These are phyloP conservation scores for Arachnomyces sp. DNA, from an alignment of 2,329 filamentous ascomycete genomes.

Conservation along the genomic window DNA sequence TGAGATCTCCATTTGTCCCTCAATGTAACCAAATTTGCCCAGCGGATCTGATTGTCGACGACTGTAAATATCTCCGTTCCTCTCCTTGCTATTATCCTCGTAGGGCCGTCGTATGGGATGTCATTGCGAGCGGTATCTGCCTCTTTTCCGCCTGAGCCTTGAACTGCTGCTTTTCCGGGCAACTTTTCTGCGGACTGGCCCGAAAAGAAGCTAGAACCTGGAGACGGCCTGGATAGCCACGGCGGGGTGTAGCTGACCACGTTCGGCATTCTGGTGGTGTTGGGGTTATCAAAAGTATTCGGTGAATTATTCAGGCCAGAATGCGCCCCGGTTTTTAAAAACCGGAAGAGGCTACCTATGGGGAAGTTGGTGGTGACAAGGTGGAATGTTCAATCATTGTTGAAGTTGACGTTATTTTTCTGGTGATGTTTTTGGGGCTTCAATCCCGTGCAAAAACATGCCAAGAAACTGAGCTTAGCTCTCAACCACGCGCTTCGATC, in stretches of 20 bases:
- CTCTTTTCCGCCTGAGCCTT: constrained; percentile 19
- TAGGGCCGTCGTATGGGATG: constrained; percentile 31
- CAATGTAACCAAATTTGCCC: constrained; percentile 74
- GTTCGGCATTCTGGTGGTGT: constrained; percentile 61
- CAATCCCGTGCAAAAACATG: too few species aligned
- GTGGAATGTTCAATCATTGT: too few species aligned
- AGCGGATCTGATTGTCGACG: constrained; percentile 81
- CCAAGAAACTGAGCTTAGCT: too few species aligned
- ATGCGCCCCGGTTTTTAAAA: too few species aligned
- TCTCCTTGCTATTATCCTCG: constrained; percentile 64
- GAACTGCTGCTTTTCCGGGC: constrained; percentile 9
- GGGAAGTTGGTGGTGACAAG: too few species aligned
- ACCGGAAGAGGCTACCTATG: too few species aligned
- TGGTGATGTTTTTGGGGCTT: too few species aligned
- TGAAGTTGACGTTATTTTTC: too few species aligned
- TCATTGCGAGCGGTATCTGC: constrained; percentile 32
- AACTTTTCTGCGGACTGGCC: constrained; percentile 39
- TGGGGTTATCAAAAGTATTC: constrained; percentile 8
- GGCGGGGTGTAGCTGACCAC: constrained; percentile 76
- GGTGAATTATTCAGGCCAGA: not conserved
- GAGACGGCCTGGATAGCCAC: constrained; percentile 73
- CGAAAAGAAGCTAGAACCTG: constrained; percentile 71
- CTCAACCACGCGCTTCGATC: not conserved
- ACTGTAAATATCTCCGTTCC: constrained; percentile 86
- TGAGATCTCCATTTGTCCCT: constrained; percentile 54